A percentile compares a stretch with the other conserved stretches of the same genome.
Evolutionary conservation across 371 early-diverging fungal species (phyloP).

Genomic region (Mucor ambiguus): DNA sequence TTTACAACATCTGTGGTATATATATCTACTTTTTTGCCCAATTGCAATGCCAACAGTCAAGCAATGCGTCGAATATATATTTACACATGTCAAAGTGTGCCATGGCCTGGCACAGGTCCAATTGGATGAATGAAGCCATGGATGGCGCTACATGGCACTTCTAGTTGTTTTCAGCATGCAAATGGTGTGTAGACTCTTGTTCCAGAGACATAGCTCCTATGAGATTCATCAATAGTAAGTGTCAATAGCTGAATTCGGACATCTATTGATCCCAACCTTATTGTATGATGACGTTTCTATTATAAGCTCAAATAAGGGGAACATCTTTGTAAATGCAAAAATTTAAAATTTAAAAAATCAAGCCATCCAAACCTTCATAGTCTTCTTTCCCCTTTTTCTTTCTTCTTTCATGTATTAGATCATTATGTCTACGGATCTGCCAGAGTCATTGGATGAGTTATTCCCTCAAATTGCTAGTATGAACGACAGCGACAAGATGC

Average conservation of each 20-base stretch:
- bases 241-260: background rate
- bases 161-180: no score
- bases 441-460: slow-evolving; percentile 15
- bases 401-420: background rate
- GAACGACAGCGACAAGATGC: slow-evolving; percentile 39
- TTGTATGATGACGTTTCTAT: background rate
- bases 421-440: background rate
- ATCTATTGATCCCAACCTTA: background rate
- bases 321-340: background rate
- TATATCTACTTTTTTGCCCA: no score
- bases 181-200: background rate
- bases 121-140: background rate
- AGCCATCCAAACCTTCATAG: background rate
- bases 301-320: background rate
- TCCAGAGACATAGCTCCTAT: no score
- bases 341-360: background rate
- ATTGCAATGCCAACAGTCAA: no score
- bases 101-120: background rate
- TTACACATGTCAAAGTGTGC: background rate
- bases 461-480: slow-evolving; percentile 25
- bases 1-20: no score
- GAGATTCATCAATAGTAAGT: background rate
- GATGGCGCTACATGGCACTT: background rate
- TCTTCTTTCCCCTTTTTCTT: background rate
- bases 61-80: no score